Conservation (phyloP, 2,329 filamentous ascomycete genomes). For the Aschersonia sp. region DNA sequence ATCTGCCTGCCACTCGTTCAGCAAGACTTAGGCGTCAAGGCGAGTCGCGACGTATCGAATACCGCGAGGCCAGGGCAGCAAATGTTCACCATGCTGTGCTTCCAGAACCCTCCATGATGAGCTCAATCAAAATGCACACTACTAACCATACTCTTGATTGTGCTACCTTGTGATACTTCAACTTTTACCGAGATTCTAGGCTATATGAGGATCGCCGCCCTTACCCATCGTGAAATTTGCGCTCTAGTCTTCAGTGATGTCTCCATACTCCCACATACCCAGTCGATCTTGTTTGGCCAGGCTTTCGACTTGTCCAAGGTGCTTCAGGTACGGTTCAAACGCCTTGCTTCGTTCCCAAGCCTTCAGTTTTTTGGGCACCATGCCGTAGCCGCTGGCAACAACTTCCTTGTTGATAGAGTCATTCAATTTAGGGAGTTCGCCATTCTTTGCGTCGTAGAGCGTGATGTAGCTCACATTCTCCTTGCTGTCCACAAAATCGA, state of each 20-base stretch:
- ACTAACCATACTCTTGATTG: too few species aligned
- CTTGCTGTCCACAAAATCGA: slow-evolving; percentile 67
- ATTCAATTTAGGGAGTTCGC: slow-evolving; percentile 39
- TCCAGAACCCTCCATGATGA: too few species aligned
- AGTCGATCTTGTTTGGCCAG: slow-evolving; percentile 66
- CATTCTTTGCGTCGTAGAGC: slow-evolving; percentile 63
- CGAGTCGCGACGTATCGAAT: too few species aligned
- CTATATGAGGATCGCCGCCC: too few species aligned
- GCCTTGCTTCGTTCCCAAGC: slow-evolving; percentile 67
- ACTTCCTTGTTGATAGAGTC: slow-evolving; percentile 86
- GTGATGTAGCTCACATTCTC: slow-evolving; percentile 79
- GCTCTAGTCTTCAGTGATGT: slow-evolving; percentile 69
- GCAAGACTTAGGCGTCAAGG: too few species aligned
- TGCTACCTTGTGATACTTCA: too few species aligned
- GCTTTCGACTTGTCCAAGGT: slow-evolving; percentile 58
- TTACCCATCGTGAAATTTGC: too few species aligned
- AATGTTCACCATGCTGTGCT: too few species aligned
- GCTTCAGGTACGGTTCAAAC: slow-evolving; percentile 56
- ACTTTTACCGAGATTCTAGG: too few species aligned
- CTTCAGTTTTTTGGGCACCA: slow-evolving; percentile 87
- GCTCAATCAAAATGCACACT: too few species aligned
- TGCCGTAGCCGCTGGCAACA: slow-evolving; percentile 67
- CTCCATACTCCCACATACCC: slow-evolving; percentile 98
- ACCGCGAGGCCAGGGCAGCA: too few species aligned
- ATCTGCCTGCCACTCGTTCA: too few species aligned